These are phyloP conservation scores for Senna tora DNA, from an alignment of 306 rosid genomes.

Conservation along the genomic window DNA sequence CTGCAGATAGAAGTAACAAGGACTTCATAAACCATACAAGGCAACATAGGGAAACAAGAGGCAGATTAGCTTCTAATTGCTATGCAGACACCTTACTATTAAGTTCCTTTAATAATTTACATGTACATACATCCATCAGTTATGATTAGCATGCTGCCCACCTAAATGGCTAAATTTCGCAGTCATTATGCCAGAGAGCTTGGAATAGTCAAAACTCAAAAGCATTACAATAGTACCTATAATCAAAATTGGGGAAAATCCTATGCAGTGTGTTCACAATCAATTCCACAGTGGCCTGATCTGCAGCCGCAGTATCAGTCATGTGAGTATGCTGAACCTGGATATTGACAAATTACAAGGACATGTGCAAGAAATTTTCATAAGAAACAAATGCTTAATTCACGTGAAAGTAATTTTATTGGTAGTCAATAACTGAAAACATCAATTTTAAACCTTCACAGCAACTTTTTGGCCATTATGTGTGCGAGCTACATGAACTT, in stretches of 20 bases:
- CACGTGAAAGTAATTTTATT: slow-evolving; percentile 35
- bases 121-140: slow-evolving; percentile 29
- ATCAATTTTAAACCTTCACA: slow-evolving; percentile 73
- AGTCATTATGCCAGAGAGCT: too few relatives aligned
- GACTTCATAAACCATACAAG: slow-evolving; percentile 29
- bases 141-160: slow-evolving; percentile 28
- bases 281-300: slow-evolving; percentile 83
- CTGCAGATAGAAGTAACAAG: slow-evolving; percentile 52
- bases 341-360: slow-evolving; percentile 39
- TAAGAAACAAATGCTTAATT: slow-evolving; percentile 35
- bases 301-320: slow-evolving; percentile 98
- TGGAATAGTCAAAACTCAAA: too few relatives aligned
- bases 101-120: slow-evolving; percentile 17
- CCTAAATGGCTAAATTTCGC: slow-evolving; percentile 34
- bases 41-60: slow-evolving; percentile 17
- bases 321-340: slow-evolving; percentile 97
- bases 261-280: slow-evolving; percentile 76
- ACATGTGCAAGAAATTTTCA: slow-evolving; percentile 28
- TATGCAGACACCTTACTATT: slow-evolving; percentile 17
- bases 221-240: slow-evolving; percentile 59
- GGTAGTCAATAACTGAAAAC: slow-evolving; percentile 25
- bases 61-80: not conserved
- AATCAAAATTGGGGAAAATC: slow-evolving; percentile 87
- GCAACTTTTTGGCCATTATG: slow-evolving; percentile 94
- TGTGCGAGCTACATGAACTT: slow-evolving; percentile 85